Evolutionary conservation across 768 basidiomycete genomes (phyloP), one percentile per base, ranked within the genome.

Genomic region (Suillus weaverae): DNA sequence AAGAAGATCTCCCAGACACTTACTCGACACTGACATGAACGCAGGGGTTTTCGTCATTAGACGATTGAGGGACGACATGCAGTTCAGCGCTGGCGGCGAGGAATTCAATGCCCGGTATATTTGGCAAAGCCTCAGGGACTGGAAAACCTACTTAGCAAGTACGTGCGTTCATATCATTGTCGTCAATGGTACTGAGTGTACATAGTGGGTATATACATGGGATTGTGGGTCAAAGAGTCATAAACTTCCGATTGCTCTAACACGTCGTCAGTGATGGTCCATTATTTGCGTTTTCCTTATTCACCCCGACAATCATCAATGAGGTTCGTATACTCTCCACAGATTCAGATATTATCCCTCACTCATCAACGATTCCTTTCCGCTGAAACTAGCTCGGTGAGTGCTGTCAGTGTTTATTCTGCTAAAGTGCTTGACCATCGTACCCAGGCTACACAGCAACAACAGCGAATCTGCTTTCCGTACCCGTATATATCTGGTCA

Each of bases 141-240:
- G 86, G 87, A 92, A 91, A 76, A 91, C 89, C 0, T 92, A 86
- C 81, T 64, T 90, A 18, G 84, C 83, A 6, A 90, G 89, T 90
- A 70, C 68, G 86, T 76, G 32, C 33, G 26, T 41, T 64, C 30
- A 48, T 51, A 41, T 33, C 55, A 61, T 55, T 9, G 30, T 63
- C 39, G 20, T 67, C 50, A 36, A 61, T 32, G n/a, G 54, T 54
- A 60, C 46, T 61, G 48, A 43, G 22, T 20, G 7, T 5, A 64
- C 3, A 61, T 55, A 89, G 89, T 89, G 88, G 84, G 86, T 9
- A 85, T 89, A 26, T 87, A 86, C 70, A 86, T 87, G 85, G 89
- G 89, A 60, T 88, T 87, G 85, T 90, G 72, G 68, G 81, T 74
- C 61, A 35, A 50, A 61, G 41, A 68, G 81, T 73, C 61, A 39